phyloP scores from a whole-genome alignment of 805 yeast species.

The Suhomyces sp. region DNA sequence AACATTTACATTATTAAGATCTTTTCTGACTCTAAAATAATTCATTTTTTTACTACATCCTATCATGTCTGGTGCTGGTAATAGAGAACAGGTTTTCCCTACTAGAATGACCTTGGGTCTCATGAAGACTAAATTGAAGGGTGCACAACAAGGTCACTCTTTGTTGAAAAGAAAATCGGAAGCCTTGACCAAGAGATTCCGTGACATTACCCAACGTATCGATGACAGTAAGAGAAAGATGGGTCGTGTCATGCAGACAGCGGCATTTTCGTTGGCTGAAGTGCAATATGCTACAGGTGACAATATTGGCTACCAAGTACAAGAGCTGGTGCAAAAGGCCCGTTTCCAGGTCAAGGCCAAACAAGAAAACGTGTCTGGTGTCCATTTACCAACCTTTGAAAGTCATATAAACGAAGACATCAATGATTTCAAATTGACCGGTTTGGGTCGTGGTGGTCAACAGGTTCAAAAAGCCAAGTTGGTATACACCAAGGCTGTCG shows the following conservation, averaged over 20 bases:
- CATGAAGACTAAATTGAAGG: slow-evolving; percentile 94
- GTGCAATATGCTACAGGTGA: slow-evolving; percentile 98
- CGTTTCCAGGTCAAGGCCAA: slow-evolving; percentile 87
- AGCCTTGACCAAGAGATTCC: slow-evolving; percentile 92
- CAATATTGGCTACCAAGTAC: slow-evolving; percentile 92
- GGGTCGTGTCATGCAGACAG: slow-evolving; percentile 98
- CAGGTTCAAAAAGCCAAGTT: slow-evolving; percentile 93
- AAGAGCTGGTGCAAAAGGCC: slow-evolving; percentile 88
- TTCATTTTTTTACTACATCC: too few species aligned
- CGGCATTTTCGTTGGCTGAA: slow-evolving; percentile 95
- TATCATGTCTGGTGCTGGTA: slow-evolving; percentile 64
- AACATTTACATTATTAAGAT: too few species aligned
- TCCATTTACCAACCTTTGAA: slow-evolving; percentile 88
- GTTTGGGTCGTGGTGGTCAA: slow-evolving; percentile 98
- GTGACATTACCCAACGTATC: slow-evolving; percentile 91
- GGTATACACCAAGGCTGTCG: slow-evolving; percentile 95
- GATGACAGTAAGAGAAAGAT: slow-evolving; percentile 94
- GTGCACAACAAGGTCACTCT: slow-evolving; percentile 96
- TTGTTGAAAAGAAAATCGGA: slow-evolving; percentile 92
- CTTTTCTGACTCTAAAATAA: too few species aligned
- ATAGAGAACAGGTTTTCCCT: slow-evolving; percentile 94
- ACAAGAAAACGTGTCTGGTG: slow-evolving; percentile 97
- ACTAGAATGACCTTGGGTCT: slow-evolving; percentile 95
- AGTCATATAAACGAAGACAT: slow-evolving; percentile 77
- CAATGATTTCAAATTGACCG: slow-evolving; percentile 94